Percentiles rank a stretch among this genome's conserved stretches.
Evolutionary conservation across 331 rosid species (phyloP).

Genomic region (Erythrophleum ivorense): DNA sequence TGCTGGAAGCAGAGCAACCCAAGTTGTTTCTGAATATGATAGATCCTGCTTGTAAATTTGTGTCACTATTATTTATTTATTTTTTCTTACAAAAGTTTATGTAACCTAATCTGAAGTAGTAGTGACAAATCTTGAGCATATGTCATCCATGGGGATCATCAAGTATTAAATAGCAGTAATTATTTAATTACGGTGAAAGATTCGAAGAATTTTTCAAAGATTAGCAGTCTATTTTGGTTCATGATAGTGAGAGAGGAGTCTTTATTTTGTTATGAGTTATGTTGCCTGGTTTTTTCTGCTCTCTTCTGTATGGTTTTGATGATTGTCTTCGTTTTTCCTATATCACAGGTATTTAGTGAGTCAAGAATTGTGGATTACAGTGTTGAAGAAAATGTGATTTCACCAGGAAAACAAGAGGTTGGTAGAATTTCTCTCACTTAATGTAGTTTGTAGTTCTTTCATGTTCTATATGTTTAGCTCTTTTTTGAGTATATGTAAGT

Average conservation of each 20-base stretch:
- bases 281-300: neutral
- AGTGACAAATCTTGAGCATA: neutral
- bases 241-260: neutral
- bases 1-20: conserved; percentile 9
- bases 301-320: conserved; percentile 24
- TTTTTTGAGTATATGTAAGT: conserved; percentile 6
- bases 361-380: conserved; percentile 80
- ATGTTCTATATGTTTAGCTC: neutral
- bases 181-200: neutral
- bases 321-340: conserved; percentile 7
- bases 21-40: conserved; percentile 27
- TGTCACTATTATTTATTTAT: neutral
- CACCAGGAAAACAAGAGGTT: conserved; percentile 84
- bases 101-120: conserved; percentile 6
- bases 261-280: conserved; percentile 13
- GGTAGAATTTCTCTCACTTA: conserved; percentile 34
- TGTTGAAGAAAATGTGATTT: conserved; percentile 60
- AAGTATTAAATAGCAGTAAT: neutral
- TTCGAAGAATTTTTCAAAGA: neutral
- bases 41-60: conserved; percentile 2
- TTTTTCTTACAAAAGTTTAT: neutral
- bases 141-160: neutral
- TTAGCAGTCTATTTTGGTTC: neutral
- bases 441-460: conserved; percentile 1
- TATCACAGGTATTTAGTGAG: conserved; percentile 67